Conservation (phyloP, 2,329 filamentous ascomycete species). For the Colletotrichum siamense region DNA sequence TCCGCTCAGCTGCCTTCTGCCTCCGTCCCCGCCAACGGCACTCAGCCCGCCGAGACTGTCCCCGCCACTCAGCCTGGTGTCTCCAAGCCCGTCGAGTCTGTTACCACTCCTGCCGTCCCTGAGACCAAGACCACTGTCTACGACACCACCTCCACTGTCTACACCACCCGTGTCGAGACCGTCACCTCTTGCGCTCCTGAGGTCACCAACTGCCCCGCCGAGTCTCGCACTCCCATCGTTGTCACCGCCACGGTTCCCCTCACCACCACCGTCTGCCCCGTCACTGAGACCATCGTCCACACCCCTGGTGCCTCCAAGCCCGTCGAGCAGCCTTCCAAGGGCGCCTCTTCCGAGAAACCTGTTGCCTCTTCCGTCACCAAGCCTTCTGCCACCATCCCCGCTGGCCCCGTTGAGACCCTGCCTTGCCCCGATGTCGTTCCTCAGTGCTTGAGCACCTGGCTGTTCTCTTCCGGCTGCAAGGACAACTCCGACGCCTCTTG, state of each 20-base stretch:
- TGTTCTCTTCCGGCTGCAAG: slow-evolving; percentile 71
- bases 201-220: slow-evolving; percentile 57
- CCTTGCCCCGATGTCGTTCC: slow-evolving; percentile 77
- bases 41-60: slow-evolving; percentile 2
- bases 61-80: slow-evolving; percentile 11
- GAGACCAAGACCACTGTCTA: slow-evolving; percentile 35
- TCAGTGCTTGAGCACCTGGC: slow-evolving; percentile 91
- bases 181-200: slow-evolving; percentile 54
- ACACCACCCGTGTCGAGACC: slow-evolving; percentile 53
- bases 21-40: neutral
- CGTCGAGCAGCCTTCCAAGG: slow-evolving; percentile 17
- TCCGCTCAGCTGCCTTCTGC: slow-evolving; percentile 4
- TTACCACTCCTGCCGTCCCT: slow-evolving; percentile 23
- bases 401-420: slow-evolving; percentile 48
- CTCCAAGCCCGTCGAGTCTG: neutral
- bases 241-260: slow-evolving; percentile 61
- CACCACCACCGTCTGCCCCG: slow-evolving; percentile 66
- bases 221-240: slow-evolving; percentile 45
- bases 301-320: slow-evolving; percentile 31
- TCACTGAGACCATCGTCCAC: slow-evolving; percentile 58
- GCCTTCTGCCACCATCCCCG: slow-evolving; percentile 35
- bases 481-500: slow-evolving; percentile 84
- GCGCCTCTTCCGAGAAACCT: slow-evolving; percentile 19
- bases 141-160: slow-evolving; percentile 54
- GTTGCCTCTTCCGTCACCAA: slow-evolving; percentile 26